A percentile compares a stretch with the other conserved stretches of the same genome.
These are phyloP conservation scores for Trametes meyenii DNA, from an alignment of 768 basidiomycete genomes.

Conservation along the genomic window DNA sequence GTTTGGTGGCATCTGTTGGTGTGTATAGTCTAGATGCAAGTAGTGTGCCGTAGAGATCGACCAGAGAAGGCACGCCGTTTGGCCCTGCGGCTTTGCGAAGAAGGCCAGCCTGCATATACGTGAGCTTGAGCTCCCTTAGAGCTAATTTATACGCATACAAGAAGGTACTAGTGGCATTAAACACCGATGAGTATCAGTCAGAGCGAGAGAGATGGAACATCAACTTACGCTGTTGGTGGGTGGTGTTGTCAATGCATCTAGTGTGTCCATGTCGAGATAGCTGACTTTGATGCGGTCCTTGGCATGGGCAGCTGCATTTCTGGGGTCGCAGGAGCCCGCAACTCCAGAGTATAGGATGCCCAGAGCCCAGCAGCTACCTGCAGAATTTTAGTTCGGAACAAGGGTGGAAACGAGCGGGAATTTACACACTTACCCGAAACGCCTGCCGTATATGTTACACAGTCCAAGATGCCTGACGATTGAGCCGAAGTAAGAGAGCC, in stretches of 20 bases:
- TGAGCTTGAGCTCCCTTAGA: background rate
- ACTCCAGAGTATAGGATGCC: constrained; percentile 32
- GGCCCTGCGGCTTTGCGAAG: constrained; percentile 30
- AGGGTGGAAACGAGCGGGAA: background rate
- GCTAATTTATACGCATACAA: constrained; percentile 13
- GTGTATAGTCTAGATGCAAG: constrained; percentile 30
- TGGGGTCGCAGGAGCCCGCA: constrained; percentile 19
- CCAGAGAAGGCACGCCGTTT: constrained; percentile 26
- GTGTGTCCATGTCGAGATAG: constrained; percentile 30
- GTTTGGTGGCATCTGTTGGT: constrained; percentile 20
- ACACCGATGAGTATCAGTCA: background rate
- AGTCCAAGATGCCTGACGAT: constrained; percentile 24
- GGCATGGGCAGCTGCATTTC: constrained; percentile 21
- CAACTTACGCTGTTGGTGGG: constrained; percentile 30
- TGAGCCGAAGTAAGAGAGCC: constrained; percentile 29
- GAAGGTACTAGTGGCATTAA: constrained; percentile 23
- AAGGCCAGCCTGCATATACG: constrained; percentile 18
- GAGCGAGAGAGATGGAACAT: no score
- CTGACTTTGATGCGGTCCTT: constrained; percentile 29
- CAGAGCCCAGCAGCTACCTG: constrained; percentile 34
- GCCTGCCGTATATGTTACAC: constrained; percentile 30
- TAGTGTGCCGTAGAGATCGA: constrained; percentile 33
- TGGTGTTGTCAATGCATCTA: constrained; percentile 28
- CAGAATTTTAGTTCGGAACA: background rate
- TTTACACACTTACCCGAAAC: constrained; percentile 25